These are phyloP conservation scores for Skeletonema tropicum DNA, from an alignment of 108 stramenopile species.

Conservation along the genomic window DNA sequence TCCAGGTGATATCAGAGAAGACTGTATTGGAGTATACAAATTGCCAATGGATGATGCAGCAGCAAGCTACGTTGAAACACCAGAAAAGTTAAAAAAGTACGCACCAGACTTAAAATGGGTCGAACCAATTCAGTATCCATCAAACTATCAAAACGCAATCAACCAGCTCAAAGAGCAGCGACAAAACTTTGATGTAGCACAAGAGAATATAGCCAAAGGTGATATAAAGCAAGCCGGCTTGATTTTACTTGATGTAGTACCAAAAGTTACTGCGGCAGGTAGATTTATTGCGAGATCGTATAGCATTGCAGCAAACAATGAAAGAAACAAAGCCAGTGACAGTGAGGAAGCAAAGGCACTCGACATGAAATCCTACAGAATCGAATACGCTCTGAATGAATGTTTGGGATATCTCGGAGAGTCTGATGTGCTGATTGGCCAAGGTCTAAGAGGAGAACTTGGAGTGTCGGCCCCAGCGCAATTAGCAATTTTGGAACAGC, in stretches of 20 bases:
- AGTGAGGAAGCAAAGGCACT: conserved; percentile 13
- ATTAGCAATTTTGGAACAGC: conserved; percentile 57
- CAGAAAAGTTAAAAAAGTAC: conserved; percentile 57
- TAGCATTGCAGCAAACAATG: conserved; percentile 19
- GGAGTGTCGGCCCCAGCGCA: conserved; percentile 75
- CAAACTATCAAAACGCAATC: conserved; percentile 42
- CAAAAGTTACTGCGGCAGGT: conserved; percentile 52
- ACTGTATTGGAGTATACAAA: conserved; percentile 87
- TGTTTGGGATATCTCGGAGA: conserved; percentile 54
- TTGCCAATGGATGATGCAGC: conserved; percentile 70
- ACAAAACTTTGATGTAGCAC: conserved; percentile 44
- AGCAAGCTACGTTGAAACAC: conserved; percentile 56
- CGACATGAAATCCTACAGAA: conserved; percentile 56
- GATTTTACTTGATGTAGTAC: conserved; percentile 64
- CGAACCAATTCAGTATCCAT: conserved; percentile 58
- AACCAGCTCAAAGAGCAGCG: conserved; percentile 46
- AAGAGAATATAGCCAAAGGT: conserved; percentile 57
- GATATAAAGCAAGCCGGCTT: conserved; percentile 64
- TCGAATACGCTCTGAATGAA: conserved; percentile 58
- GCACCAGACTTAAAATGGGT: conserved; percentile 79
- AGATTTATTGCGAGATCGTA: conserved; percentile 35
- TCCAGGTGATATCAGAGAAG: conserved; percentile 61
- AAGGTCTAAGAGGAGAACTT: conserved; percentile 71
- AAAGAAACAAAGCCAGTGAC: conserved; percentile 39
- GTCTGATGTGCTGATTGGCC: conserved; percentile 74